Base-by-base conservation (phyloP, 257 asterid species). In the Eustoma russellianum region DNA sequence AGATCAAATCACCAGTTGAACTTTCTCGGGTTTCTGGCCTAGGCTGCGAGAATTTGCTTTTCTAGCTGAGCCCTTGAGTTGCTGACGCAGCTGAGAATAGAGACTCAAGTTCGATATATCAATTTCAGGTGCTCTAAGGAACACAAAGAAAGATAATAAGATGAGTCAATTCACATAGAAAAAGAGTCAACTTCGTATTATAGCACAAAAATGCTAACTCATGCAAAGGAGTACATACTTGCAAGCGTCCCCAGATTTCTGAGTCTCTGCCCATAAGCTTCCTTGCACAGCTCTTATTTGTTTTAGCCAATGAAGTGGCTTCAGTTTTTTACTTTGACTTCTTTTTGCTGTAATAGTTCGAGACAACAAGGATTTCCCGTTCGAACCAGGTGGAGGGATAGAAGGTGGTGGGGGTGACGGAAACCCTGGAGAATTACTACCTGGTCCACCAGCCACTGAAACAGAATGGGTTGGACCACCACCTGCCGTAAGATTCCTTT, bases 211-310 rank as follows among this genome's bases (percentile, higher is more conserved):
- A 41, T 46, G 17, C 43, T 61, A 61, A 61, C 52, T 34, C 45
- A 17, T 30, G 47, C 52, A 54, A 45, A 52, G 48, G 17, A n/a
- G 57, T 68, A 53, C 65, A 70, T 77, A 89, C 97, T 71, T 85
- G 66, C 88, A 62, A 75, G 90, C 77, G 68, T 89, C 97, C 43
- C 85, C 79, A 53, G 82, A 72, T 71, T 85, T 89, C 46, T 89
- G 97, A 57, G 95, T 56, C 68, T 89, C 97, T 0, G 95, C 97
- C 97, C 97, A 89, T 80, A 89, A 77, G 83, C 97, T 89, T 71
- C 97, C 97, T 59, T 83, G 80, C 69, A 83, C 97, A 58, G 94
- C 97, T 79, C 95, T 83, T 17, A 89, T 79, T 68, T 85, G 51
- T 69, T 89, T 89, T 64, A 86, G 68, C 97, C 97, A 89, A 65